A percentile compares a stretch with the other conserved stretches of the same genome.
Conservation (phyloP, 1,284 basidiomycete genomes). For the Leccinum holopus region DNA sequence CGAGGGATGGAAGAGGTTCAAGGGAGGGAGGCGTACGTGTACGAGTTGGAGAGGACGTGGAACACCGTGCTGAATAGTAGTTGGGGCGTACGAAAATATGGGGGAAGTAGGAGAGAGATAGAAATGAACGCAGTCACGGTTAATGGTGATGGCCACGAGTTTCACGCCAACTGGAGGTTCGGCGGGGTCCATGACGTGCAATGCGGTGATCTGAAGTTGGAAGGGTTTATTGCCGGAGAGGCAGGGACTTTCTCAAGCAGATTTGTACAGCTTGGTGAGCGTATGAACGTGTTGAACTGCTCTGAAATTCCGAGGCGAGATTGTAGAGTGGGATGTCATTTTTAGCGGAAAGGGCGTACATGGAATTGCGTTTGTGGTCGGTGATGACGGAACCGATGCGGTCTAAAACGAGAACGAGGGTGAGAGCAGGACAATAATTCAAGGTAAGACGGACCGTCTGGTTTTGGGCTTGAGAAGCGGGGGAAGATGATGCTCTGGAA, state of each 20-base stretch:
- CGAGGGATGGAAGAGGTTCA: conserved; percentile 21
- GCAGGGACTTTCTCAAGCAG: conserved; percentile 74
- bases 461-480: conserved; percentile 54
- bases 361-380: conserved; percentile 62
- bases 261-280: conserved; percentile 64
- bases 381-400: conserved; percentile 64
- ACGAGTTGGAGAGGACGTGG: too few species aligned
- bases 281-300: conserved; percentile 66
- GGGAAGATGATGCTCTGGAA: conserved; percentile 47
- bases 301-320: conserved; percentile 53
- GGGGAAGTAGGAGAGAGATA: too few species aligned
- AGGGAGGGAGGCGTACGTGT: too few species aligned
- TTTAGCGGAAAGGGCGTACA: conserved; percentile 74
- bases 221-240: conserved; percentile 64
- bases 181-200: conserved; percentile 62
- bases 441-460: conserved; percentile 53
- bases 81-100: too few species aligned
- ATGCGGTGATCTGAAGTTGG: conserved; percentile 62
- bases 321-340: conserved; percentile 71
- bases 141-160: conserved; percentile 70
- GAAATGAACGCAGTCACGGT: too few species aligned
- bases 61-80: too few species aligned
- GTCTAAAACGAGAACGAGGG: conserved; percentile 44
- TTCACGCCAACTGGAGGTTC: conserved; percentile 69
- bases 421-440: conserved; percentile 1